These are phyloP conservation scores for Penicillium pulvis DNA, from an alignment of 495 filamentous ascomycete genomes.

Conservation along the genomic window DNA sequence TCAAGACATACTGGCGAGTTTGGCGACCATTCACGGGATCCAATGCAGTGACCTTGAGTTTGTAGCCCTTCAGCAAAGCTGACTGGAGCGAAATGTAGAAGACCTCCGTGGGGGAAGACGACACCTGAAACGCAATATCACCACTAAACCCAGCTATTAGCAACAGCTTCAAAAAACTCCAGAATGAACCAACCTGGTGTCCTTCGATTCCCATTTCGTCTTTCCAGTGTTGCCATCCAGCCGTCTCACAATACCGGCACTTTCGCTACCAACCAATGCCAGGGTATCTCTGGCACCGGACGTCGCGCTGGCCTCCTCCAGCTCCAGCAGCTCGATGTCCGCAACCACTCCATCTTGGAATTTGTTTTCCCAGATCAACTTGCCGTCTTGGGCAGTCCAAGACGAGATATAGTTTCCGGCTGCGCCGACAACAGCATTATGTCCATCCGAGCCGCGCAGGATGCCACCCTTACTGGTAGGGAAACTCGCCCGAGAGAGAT, in stretches of 20 bases:
- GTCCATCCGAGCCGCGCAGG: slow-evolving; percentile 71
- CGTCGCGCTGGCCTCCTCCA: slow-evolving; percentile 55
- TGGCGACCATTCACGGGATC: slow-evolving; percentile 71
- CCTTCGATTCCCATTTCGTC: slow-evolving; percentile 74
- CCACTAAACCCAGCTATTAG: slow-evolving; percentile 42
- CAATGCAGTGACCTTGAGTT: slow-evolving; percentile 71
- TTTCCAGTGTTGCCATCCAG: slow-evolving; percentile 73
- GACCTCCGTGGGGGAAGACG: slow-evolving; percentile 70
- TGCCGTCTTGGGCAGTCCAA: slow-evolving; percentile 85
- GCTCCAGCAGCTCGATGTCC: slow-evolving; percentile 80
- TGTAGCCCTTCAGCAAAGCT: slow-evolving; percentile 63
- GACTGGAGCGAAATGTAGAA: slow-evolving; percentile 79
- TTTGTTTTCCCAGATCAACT: slow-evolving; percentile 69
- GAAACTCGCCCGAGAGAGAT: slow-evolving; percentile 48
- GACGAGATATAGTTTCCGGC: slow-evolving; percentile 65
- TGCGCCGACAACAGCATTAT: slow-evolving; percentile 72
- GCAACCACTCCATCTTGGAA: slow-evolving; percentile 59
- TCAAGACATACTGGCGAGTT: slow-evolving; percentile 64
- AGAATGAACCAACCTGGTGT: slow-evolving; percentile 51
- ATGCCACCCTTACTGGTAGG: slow-evolving; percentile 48
- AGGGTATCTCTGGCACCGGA: slow-evolving; percentile 66
- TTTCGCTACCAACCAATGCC: slow-evolving; percentile 60
- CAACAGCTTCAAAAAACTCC: slow-evolving; percentile 20
- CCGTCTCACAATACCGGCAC: slow-evolving; percentile 60
- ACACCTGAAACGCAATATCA: slow-evolving; percentile 76